Base-by-base conservation (phyloP, 2,329 filamentous ascomycete genomes). In the Fusarium sp. region DNA sequence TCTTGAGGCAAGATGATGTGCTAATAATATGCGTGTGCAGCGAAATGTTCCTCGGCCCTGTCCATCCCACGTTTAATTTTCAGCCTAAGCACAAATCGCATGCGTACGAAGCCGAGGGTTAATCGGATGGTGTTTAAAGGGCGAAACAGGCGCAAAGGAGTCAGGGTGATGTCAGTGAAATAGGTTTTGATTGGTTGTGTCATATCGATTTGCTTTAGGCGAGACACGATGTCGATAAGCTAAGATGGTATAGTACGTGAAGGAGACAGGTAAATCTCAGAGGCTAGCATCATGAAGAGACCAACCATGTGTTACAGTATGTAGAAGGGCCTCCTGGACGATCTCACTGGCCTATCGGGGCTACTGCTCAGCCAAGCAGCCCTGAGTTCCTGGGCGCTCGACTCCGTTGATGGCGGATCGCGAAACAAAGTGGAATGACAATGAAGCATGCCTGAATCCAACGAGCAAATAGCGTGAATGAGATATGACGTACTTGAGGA, bases 81-180 rank as follows among this genome's bases (percentile, higher is more conserved):
- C 90, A 95, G 82, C 96, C 96, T 4, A 99, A 99, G 86, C 96
- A 99, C 85, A 98, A 97, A 85, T 96, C 94, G 48, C 97, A 97
- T 78, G 89, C 91, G 56, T 97, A 97, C 51, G 94, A 94, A 80
- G 92, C 90, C 2, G 91, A 94, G 77, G 91, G 92, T 51, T 92
- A 80, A 73, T 43, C 18, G 34, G 2, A 39, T 31, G 27, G 13
- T 6, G 52, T 44, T 23, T 7, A 37, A 52, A 52, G 18, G 51
- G 36, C 36, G 36, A 27, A 13, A 61, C 39, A 13, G 36, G 63
- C 43, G 46, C 28, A 48, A 9, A 16, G 41, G 5, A 12, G 18
- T n/a, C 23, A 30, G 39, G 51, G 30, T 16, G 23, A 15, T 69
- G 10, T 18, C 11, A n/a, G 36, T 16, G 18, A 37, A 34, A 51